These are phyloP conservation scores for Diddensiella transvaalensis DNA, from an alignment of 805 yeast species.

Conservation along the genomic window DNA sequence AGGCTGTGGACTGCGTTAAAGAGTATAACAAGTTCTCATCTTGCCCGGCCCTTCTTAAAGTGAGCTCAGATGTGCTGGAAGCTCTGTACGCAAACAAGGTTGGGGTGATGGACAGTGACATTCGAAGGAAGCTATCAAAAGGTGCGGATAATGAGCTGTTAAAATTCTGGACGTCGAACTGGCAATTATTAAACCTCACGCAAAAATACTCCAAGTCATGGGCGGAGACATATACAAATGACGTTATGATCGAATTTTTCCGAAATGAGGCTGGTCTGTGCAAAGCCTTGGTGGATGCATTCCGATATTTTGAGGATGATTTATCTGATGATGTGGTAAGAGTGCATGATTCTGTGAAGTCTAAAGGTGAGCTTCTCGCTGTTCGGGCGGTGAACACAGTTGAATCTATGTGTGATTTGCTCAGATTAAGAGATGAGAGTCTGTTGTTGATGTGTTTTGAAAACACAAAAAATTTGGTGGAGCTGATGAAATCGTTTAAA, in stretches of 20 bases:
- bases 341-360: not conserved
- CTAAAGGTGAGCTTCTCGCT: constrained; percentile 34
- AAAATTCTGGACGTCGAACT: constrained; percentile 63
- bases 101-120: constrained; percentile 46
- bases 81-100: constrained; percentile 62
- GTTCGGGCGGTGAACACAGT: constrained; percentile 52
- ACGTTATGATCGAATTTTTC: constrained; percentile 71
- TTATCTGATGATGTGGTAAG: constrained; percentile 11
- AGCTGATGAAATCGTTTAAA: constrained; percentile 32
- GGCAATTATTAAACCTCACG: constrained; percentile 70
- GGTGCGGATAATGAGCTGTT: constrained; percentile 32
- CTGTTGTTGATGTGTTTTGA: constrained; percentile 69
- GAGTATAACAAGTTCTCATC: constrained; percentile 58
- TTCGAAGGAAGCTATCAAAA: constrained; percentile 26
- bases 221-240: constrained; percentile 61
- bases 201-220: constrained; percentile 67
- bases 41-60: constrained; percentile 68
- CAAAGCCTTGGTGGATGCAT: constrained; percentile 62
- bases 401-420: constrained; percentile 69
- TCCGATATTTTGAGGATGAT: constrained; percentile 44
- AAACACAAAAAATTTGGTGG: constrained; percentile 27
- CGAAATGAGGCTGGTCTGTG: constrained; percentile 82
- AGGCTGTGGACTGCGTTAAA: constrained; percentile 44
- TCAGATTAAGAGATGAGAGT: constrained; percentile 75
- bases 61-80: constrained; percentile 67